Evolutionary conservation across 139 green algal genomes (phyloP), one percentile per base, ranked within the genome.

Genomic region (Astrephomene gubernaculifera): DNA sequence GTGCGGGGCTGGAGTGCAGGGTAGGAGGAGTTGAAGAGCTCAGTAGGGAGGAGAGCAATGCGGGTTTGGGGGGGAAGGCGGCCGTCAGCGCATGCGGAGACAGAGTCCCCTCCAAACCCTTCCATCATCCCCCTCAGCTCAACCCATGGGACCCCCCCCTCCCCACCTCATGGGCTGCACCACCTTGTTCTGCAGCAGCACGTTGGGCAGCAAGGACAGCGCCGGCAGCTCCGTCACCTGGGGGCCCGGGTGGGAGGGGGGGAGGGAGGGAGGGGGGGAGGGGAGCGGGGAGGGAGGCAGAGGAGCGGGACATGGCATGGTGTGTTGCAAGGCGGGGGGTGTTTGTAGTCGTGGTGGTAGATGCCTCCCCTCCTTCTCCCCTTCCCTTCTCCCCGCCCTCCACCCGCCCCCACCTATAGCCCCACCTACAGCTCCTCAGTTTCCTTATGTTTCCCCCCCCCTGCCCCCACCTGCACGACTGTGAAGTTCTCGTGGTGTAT

Each of bases 141-240:
- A 29, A 14, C 57, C 22, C 57, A 29, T n/a, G 57, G 9, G 57
- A n/a, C 60, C 73, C 21, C 71, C 63, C 29, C 74, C 43, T 39
- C 43, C 29, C 43, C 45, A 80, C 35, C 86, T 85, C 89, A 96
- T 93, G 53, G 93, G 92, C 5, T 24, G 54, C 29, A 95, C 69
- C 24, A 97, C 87, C 41, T 82, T 65, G 38, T 75, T 65, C 45
- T 92, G 88, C 52, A 95, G 33, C 45, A 96, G 65, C 25, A 61
- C 85, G 53, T 89, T 87, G 35, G 95, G 95, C 33, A 97, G 82
- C 35, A 95, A 29, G 1, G 86, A 75, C 39, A 97, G 73, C 1
- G 91, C 87, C 0, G 86, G 61, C 69, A 97, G 79, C 88, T 97
- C 94, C 6, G 90, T 94, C 2, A 97, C 90, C 88, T 94, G 88